Evolutionary conservation across 2,329 filamentous ascomycete genomes (phyloP), one percentile per base, ranked within the genome.

Genomic region (Bipolaris zeicola): DNA sequence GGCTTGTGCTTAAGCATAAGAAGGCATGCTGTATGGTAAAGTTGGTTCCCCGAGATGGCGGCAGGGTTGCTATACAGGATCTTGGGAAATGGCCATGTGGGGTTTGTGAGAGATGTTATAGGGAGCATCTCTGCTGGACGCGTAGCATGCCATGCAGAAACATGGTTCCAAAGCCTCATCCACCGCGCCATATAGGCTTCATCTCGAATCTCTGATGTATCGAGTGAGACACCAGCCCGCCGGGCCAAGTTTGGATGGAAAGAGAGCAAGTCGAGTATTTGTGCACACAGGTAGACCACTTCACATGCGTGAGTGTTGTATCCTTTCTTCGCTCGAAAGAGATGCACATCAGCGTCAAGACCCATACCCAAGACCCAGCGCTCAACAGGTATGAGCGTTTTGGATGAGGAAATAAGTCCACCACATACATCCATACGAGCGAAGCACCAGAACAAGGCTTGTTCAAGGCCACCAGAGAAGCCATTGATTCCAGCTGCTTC

Each of bases 261-360:
- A 13, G 58, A 51, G 10, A 75, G 65, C 1, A 75, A 52, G 11
- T 75, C 70, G 5, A 76, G 64, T 1, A 80, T 79, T 53, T 78
- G 79, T 3, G 83, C 80, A 48, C 79, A 82, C 1, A 87, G 77
- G 60, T 83, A 87, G 2, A 87, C 83, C 6, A 84, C 79, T 60
- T 83, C 84, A 62, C 87, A 87, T 31, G 85, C 85, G 58, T 85
- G 80, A 78, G 83, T 84, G 61, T 87, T 85, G 28, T 5, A 81
- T 76, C 38, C 73, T 72, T 4, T 69, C 63, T 4, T 67, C 63
- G 14, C 76, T 70, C 44, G 69, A 67, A 62, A 81, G 77, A 52
- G 81, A 61, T 41, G 68, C 3, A 77, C 76, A 16, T 77, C 73
- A 5, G 72, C 66, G 16, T 76, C 71, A 11, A 76, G 62, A 10